Conservation (phyloP, 176 grass and related monocot species). For the Coix lacrymajobi region DNA sequence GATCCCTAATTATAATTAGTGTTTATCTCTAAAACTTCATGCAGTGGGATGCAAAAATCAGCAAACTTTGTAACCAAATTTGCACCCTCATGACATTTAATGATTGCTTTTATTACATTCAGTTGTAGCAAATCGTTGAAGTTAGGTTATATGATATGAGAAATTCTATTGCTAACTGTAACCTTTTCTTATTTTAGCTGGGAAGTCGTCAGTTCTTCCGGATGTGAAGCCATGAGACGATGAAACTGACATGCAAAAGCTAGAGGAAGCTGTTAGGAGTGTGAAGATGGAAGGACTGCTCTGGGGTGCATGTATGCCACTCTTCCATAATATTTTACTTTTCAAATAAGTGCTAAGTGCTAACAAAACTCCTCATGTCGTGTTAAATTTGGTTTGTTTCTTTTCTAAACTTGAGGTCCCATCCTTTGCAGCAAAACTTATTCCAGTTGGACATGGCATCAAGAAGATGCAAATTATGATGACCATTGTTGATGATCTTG, state of each 20-base stretch:
- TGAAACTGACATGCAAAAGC: constrained; percentile 81
- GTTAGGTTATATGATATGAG: not conserved
- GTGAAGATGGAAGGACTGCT: constrained; percentile 67
- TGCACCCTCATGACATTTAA: not conserved
- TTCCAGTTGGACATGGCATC: constrained; percentile 65
- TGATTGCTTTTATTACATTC: not conserved
- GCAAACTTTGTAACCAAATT: not conserved
- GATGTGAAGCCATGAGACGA: constrained; percentile 72
- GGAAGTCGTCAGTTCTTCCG: constrained; percentile 54
- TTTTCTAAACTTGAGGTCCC: not conserved
- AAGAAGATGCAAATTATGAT: constrained; percentile 82
- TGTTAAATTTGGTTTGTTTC: not conserved
- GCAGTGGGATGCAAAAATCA: not conserved
- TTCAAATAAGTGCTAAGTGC: not conserved
- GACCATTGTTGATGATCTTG: constrained; percentile 74
- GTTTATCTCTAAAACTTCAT: not conserved
- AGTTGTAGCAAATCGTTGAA: not conserved
- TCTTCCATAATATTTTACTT: not conserved
- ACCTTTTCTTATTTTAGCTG: constrained; percentile 26
- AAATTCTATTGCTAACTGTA: not conserved
- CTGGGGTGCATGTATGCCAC: constrained; percentile 71
- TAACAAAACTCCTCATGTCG: not conserved
- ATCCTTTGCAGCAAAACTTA: constrained; percentile 48
- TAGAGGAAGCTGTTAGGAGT: constrained; percentile 66
- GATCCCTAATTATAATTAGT: not conserved